These are phyloP conservation scores for Boletellus ananas DNA, from an alignment of 768 basidiomycete species.

Conservation along the genomic window DNA sequence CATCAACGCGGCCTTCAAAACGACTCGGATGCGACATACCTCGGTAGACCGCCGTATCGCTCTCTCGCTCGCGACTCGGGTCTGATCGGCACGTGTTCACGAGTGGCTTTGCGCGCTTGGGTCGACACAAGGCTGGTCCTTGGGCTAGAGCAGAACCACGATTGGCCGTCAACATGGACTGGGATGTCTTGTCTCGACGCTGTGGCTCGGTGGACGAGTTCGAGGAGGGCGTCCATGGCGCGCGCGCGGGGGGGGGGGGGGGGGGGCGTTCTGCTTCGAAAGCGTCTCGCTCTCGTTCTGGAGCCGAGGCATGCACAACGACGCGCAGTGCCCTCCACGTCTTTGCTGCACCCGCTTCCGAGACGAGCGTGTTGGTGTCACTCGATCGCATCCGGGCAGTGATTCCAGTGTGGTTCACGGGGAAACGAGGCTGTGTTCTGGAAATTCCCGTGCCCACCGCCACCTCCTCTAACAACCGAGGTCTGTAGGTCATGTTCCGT, in stretches of 20 bases:
- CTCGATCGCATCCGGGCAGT: too few relatives aligned
- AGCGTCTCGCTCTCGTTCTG: constrained; percentile 1
- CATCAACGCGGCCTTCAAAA: too few relatives aligned
- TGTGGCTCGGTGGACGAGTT: constrained; percentile 3
- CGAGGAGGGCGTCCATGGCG: constrained; percentile 8
- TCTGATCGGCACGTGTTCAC: constrained; percentile 5
- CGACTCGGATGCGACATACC: background rate
- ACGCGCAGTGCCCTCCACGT: too few relatives aligned
- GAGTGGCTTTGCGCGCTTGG: background rate
- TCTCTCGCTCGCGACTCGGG: constrained; percentile 6
- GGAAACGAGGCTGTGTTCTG: too few relatives aligned
- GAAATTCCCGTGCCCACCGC: too few relatives aligned
- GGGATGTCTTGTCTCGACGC: background rate
- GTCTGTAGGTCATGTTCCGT: too few relatives aligned
- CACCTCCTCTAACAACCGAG: too few relatives aligned
- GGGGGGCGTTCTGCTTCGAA: background rate
- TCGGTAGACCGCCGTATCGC: constrained; percentile 6
- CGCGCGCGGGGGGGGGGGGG: too few relatives aligned
- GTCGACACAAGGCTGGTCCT: background rate
- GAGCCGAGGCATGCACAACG: constrained; percentile 3
- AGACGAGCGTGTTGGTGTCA: constrained; percentile 1
- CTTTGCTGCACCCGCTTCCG: constrained; percentile 4
- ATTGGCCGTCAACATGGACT: too few relatives aligned
- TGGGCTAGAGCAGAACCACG: too few relatives aligned
- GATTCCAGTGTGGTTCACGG: too few relatives aligned